Percentiles rank a stretch among this genome's conserved stretches.
Conservation (phyloP, 306 rosid genomes). For the Morella rubra region DNA sequence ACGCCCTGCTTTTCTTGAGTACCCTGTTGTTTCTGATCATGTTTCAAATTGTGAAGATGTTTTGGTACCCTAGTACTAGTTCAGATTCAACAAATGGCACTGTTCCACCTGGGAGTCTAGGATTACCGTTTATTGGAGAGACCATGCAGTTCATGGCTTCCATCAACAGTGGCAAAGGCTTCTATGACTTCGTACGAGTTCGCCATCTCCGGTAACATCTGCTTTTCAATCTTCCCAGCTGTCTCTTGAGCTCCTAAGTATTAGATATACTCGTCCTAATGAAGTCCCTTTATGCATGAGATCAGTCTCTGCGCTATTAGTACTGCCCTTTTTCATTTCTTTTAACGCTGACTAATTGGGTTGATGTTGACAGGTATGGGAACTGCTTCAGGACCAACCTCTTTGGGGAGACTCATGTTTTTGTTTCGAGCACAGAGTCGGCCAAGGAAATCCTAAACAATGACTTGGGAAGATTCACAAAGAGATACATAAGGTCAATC, state of each 20-base stretch:
- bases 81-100: slow-evolving; percentile 19
- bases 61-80: slow-evolving; percentile 10
- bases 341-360: background rate
- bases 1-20: slow-evolving; percentile 9
- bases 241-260: background rate
- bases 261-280: too few relatives aligned
- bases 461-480: slow-evolving; percentile 60
- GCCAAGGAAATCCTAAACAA: slow-evolving; percentile 63
- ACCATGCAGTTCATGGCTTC: slow-evolving; percentile 92
- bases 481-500: slow-evolving; percentile 63
- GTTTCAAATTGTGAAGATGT: slow-evolving; percentile 21
- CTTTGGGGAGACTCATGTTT: slow-evolving; percentile 73
- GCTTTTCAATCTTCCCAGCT: too few relatives aligned
- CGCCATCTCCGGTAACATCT: slow-evolving; percentile 58
- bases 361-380: slow-evolving; percentile 51
- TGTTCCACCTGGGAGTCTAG: slow-evolving; percentile 65
- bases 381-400: slow-evolving; percentile 69
- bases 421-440: slow-evolving; percentile 58
- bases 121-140: slow-evolving; percentile 73
- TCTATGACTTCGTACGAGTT: slow-evolving; percentile 66
- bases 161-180: slow-evolving; percentile 57
- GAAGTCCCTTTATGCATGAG: background rate
- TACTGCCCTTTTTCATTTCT: background rate
- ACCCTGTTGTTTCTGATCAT: slow-evolving; percentile 14
- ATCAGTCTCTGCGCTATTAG: too few relatives aligned